phyloP scores from a whole-genome alignment of 306 rosid genomes.

The Corylus heterophylla region DNA sequence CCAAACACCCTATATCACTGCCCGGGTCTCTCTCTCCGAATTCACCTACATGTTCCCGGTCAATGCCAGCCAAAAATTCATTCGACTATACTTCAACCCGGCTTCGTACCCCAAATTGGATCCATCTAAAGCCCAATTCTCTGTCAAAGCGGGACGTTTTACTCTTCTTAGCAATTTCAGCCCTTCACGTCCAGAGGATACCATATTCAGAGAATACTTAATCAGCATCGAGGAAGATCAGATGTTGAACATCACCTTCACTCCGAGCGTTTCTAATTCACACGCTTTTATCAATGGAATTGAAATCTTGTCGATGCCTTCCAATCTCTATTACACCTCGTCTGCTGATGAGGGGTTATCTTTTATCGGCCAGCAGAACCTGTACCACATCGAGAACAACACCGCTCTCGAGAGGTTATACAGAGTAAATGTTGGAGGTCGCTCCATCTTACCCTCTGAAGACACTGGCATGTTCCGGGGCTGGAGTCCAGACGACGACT shows the following conservation, averaged over 20 bases:
- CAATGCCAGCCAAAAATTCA: slow-evolving; percentile 38
- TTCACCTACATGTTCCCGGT: slow-evolving; percentile 40
- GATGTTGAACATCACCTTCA: too few relatives aligned
- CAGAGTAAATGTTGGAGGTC: slow-evolving; percentile 46
- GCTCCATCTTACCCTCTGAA: slow-evolving; percentile 21
- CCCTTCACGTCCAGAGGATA: too few relatives aligned
- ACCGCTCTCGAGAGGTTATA: slow-evolving; percentile 33
- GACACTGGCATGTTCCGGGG: slow-evolving; percentile 32
- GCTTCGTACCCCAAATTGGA: slow-evolving; percentile 23
- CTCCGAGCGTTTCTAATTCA: too few relatives aligned
- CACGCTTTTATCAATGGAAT: slow-evolving; percentile 37
- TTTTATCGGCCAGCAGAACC: background rate
- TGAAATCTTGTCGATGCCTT: slow-evolving; percentile 46
- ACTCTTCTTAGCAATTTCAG: slow-evolving; percentile 38
- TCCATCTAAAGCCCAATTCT: background rate
- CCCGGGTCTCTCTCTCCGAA: slow-evolving; percentile 31
- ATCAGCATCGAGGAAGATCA: too few relatives aligned
- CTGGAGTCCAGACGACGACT: slow-evolving; percentile 14
- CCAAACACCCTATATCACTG: slow-evolving; percentile 40
- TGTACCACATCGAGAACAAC: background rate
- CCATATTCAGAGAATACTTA: background rate
- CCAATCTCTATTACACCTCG: slow-evolving; percentile 14
- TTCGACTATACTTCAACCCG: slow-evolving; percentile 44
- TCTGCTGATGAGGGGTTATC: background rate
- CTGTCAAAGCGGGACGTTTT: slow-evolving; percentile 14